Base-by-base conservation (phyloP, 352 stramenopile species). In the Plasmopara halstedii region DNA sequence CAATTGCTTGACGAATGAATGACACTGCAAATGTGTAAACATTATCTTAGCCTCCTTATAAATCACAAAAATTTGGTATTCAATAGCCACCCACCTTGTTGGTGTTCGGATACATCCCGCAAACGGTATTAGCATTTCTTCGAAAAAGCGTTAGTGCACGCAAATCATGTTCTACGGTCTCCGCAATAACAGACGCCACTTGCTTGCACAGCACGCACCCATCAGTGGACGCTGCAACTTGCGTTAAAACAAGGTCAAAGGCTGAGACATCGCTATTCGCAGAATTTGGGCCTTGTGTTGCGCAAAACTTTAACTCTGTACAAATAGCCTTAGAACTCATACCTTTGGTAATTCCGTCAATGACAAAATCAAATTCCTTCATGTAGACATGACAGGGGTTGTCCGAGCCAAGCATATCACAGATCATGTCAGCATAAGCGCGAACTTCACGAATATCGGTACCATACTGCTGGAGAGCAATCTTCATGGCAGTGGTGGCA, bases 181-280 rank as follows among this genome's bases (percentile, higher is more conserved):
- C 54, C 51, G 81, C 60, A 13, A 86, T 53, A 15, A 84, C 34
- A 3, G 50, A 70, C 13, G 72, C 59, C 22, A 85, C 45, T 67
- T 86, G 65, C n/a, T 67, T 81, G 59, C 77, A 88, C 46, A 86
- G 75, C 44, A 85, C 85, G 45, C 77, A 88, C 0, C 46, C 49
- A 40, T 84, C 59, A 32, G 68, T 50, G 10, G 65, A 58, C 5
- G 47, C 22, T 32, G 73, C 51, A 45, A 59, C 50, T 49, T 64
- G 34, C 7, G 71, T 55, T 11, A 77, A 27, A 4, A 43, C 23
- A 17, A 53, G 55, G 33, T 70, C 46, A 15, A 57, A 73, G 11
- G 46, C 10, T 6, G 46, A 55, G 10, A 72, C 27, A 29, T 58
- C 49, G 9, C 22, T 50, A 35, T 22, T 40, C 2, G 29, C 26